Percentiles rank a stretch among this genome's conserved stretches.
Conservation (phyloP, 495 filamentous ascomycete species). For the Lophiotrema nucula region DNA sequence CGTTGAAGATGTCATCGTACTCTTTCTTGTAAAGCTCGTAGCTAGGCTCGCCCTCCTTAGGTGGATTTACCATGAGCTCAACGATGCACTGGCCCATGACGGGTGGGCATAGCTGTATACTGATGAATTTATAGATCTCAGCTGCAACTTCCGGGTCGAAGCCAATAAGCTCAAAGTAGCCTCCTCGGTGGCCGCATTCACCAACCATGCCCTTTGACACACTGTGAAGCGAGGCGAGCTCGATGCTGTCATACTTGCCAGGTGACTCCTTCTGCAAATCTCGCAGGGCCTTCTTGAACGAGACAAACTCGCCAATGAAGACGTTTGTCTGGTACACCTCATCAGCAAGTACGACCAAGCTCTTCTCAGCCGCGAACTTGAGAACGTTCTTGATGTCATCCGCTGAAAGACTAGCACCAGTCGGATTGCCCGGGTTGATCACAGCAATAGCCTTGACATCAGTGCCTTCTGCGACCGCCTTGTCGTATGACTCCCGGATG, state of each 20-base stretch:
- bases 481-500: constrained; percentile 67
- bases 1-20: constrained; percentile 73
- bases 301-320: constrained; percentile 87
- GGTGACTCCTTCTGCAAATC: constrained; percentile 74
- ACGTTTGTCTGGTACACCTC: constrained; percentile 99
- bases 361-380: constrained; percentile 79
- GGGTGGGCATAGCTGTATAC: constrained; percentile 90
- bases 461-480: constrained; percentile 70
- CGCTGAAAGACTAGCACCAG: constrained; percentile 76
- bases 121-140: constrained; percentile 98
- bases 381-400: constrained; percentile 79
- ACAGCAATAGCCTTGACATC: constrained; percentile 91
- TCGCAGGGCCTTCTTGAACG: constrained; percentile 87
- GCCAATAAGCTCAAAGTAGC: constrained; percentile 90
- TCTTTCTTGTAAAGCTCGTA: constrained; percentile 80
- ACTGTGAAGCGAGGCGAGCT: constrained; percentile 65
- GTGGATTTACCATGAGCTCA: constrained; percentile 96
- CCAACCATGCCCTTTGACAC: constrained; percentile 95
- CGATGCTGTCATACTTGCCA: constrained; percentile 76
- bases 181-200: constrained; percentile 95
- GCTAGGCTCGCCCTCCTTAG: constrained; percentile 73
- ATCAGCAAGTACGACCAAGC: constrained; percentile 86
- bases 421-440: constrained; percentile 98
- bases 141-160: constrained; percentile 83
- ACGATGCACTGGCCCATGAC: constrained; percentile 95